Evolutionary conservation across 768 basidiomycete genomes (phyloP).

Genomic region (Clitopilus hobsonii): DNA sequence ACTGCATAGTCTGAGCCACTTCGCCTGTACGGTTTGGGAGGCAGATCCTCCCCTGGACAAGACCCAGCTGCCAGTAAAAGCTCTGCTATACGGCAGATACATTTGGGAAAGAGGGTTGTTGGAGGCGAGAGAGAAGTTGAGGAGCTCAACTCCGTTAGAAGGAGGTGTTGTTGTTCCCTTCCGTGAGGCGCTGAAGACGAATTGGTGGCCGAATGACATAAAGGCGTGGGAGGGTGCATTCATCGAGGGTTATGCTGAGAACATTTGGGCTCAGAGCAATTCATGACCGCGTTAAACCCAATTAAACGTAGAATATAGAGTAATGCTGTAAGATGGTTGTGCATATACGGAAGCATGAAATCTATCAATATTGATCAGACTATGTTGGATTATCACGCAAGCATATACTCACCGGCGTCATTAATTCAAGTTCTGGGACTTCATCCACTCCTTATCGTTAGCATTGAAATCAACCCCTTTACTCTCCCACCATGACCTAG

Average conservation of each 20-base stretch:
- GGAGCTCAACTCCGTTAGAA: constrained; percentile 14
- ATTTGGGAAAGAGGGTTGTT: constrained; percentile 5
- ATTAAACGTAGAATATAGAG: background rate
- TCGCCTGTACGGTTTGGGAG: constrained; percentile 23
- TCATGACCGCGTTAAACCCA: background rate
- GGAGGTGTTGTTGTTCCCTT: constrained; percentile 15
- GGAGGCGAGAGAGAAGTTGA: constrained; percentile 15
- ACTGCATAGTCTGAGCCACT: constrained; percentile 27
- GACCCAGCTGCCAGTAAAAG: background rate
- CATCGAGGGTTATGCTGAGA: constrained; percentile 14
- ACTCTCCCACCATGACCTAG: constrained; percentile 74
- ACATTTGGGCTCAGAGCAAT: background rate
- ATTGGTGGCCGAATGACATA: background rate
- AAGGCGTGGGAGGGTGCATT: constrained; percentile 17
- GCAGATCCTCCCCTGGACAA: background rate
- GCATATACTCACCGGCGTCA: background rate
- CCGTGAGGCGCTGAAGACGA: background rate
- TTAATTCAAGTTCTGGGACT: constrained; percentile 70
- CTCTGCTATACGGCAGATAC: constrained; percentile 8
- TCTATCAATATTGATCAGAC: background rate
- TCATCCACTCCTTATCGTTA: constrained; percentile 86
- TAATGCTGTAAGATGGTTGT: background rate
- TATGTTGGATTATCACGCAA: background rate
- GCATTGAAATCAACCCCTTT: constrained; percentile 84
- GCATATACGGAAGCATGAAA: background rate